Percentiles rank a stretch among this genome's conserved stretches.
These are phyloP conservation scores for Pestalotiopsis sp. DNA, from an alignment of 2,329 filamentous ascomycete species.

Conservation along the genomic window DNA sequence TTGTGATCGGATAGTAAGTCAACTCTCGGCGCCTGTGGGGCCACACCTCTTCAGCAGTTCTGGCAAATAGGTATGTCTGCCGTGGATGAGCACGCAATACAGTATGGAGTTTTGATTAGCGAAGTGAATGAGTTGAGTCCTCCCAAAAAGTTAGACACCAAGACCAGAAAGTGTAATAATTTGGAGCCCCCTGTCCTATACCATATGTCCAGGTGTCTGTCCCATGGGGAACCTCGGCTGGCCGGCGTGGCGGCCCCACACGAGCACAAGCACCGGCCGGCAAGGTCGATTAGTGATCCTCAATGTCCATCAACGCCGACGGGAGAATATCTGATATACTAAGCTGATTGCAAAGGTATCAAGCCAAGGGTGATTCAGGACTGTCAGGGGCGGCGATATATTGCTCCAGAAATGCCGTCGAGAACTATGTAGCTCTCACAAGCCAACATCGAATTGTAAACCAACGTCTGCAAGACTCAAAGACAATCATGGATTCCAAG, in stretches of 20 bases:
- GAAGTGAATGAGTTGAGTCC: background rate
- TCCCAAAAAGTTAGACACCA: background rate
- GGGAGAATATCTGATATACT: background rate
- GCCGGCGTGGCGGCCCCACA: conserved; percentile 6
- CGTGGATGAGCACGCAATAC: background rate
- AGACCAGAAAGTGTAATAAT: background rate
- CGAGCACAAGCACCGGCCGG: background rate
- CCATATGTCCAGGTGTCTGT: background rate
- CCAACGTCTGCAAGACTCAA: background rate
- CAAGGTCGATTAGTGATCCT: conserved; percentile 7
- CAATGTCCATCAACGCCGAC: background rate
- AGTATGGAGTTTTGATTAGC: background rate
- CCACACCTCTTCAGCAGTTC: background rate
- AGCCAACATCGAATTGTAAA: too few relatives aligned
- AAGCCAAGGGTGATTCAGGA: background rate
- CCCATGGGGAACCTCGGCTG: background rate
- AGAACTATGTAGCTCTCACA: background rate
- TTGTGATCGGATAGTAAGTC: background rate
- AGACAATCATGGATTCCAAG: conserved; percentile 21
- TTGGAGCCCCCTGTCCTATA: background rate
- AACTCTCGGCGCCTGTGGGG: background rate
- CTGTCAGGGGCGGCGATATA: background rate
- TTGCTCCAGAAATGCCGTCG: background rate
- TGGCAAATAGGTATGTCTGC: background rate
- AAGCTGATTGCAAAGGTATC: background rate